These are phyloP conservation scores for Dendrobium officinale DNA, from an alignment of 106 monocot genomes.

Conservation along the genomic window DNA sequence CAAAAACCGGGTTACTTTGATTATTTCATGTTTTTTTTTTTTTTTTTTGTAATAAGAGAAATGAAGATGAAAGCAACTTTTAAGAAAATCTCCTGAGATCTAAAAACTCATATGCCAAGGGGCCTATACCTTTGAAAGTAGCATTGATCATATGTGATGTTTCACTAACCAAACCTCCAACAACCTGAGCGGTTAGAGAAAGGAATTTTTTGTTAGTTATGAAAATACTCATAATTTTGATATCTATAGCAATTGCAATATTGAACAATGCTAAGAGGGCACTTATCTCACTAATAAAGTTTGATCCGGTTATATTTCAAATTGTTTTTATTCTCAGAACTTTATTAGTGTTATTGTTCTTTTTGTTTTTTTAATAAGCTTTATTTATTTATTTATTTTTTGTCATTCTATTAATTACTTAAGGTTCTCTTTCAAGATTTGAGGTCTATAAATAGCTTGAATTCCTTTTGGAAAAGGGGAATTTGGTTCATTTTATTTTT, in stretches of 20 bases:
- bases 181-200: constrained; percentile 38
- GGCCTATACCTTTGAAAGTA: constrained; percentile 78
- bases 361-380: no score
- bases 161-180: constrained; percentile 60
- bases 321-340: no score
- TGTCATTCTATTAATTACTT: no score
- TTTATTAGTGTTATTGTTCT: no score
- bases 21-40: constrained; percentile 53
- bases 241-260: neutral
- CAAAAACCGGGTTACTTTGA: constrained; percentile 44
- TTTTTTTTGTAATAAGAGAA: constrained; percentile 65
- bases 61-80: constrained; percentile 80
- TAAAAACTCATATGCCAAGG: constrained; percentile 91
- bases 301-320: no score
- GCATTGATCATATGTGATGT: constrained; percentile 90
- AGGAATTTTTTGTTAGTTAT: neutral
- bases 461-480: no score
- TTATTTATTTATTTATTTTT: no score
- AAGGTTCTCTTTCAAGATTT: no score
- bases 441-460: no score
- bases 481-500: no score
- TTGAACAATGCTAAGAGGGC: neutral
- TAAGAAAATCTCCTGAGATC: constrained; percentile 77
- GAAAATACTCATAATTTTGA: no score
- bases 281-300: neutral